Percentiles rank a stretch among this genome's conserved stretches.
phyloP scores from a whole-genome alignment of 1,284 basidiomycete genomes.

The Pisolithus thermaeus region DNA sequence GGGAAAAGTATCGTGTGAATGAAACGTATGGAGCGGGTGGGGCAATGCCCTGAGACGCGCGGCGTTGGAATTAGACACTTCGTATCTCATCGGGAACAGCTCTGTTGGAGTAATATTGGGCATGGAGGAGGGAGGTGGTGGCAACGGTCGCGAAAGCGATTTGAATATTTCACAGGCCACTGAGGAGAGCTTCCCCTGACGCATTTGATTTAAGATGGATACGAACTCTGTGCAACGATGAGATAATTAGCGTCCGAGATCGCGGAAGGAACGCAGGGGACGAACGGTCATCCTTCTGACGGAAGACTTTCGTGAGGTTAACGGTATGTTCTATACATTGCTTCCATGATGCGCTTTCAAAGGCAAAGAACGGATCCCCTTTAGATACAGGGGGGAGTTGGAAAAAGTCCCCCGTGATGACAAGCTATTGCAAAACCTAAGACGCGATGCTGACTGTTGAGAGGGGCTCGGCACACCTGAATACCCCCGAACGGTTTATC shows the following conservation, averaged over 20 bases:
- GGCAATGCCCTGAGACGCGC: slow-evolving; percentile 28
- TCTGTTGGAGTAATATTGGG: slow-evolving; percentile 33
- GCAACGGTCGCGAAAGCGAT: slow-evolving; percentile 35
- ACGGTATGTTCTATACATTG: slow-evolving; percentile 62
- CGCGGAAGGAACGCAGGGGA: not conserved
- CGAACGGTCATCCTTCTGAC: slow-evolving; percentile 48
- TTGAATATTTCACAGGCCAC: slow-evolving; percentile 35
- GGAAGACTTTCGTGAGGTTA: slow-evolving; percentile 72
- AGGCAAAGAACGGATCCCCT: slow-evolving; percentile 50
- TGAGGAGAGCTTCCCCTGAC: slow-evolving; percentile 44
- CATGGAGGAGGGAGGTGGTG: slow-evolving; percentile 17
- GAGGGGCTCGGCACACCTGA: slow-evolving; percentile 41
- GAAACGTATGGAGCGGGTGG: slow-evolving; percentile 20
- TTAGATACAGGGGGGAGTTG: slow-evolving; percentile 75
- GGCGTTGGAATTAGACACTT: slow-evolving; percentile 32
- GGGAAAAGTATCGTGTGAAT: slow-evolving; percentile 31
- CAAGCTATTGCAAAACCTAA: slow-evolving; percentile 35
- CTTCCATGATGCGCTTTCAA: slow-evolving; percentile 74
- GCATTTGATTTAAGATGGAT: slow-evolving; percentile 66
- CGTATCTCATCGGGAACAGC: slow-evolving; percentile 31
- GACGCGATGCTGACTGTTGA: not conserved
- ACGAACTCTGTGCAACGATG: slow-evolving; percentile 46
- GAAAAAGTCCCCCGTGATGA: slow-evolving; percentile 87
- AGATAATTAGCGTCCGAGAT: not conserved
- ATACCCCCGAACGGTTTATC: slow-evolving; percentile 75